Percentiles rank a stretch among this genome's conserved stretches.
Evolutionary conservation across 75 land plant species (phyloP).

Genomic region (Isoetes taiwanensis): DNA sequence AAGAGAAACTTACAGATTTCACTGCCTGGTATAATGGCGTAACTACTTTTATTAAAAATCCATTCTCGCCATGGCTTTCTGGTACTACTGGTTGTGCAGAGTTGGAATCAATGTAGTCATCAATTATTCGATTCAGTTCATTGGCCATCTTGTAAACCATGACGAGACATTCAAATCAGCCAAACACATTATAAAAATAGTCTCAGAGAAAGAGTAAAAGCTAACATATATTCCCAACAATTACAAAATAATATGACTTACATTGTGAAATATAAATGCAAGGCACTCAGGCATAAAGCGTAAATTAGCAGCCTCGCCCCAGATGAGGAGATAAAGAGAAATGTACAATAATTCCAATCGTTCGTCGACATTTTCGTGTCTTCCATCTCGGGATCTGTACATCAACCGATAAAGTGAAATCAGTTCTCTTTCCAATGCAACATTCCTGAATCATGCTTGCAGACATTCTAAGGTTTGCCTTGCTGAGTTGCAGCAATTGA

Average conservation of each 20-base stretch:
- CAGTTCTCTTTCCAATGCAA: too few relatives aligned
- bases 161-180: too few relatives aligned
- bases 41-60: constrained; percentile 42
- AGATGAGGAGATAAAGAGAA: constrained; percentile 64
- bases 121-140: constrained; percentile 55
- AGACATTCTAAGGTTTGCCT: too few relatives aligned
- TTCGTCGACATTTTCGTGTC: constrained; percentile 5
- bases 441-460: too few relatives aligned
- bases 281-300: constrained; percentile 75
- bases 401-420: background rate
- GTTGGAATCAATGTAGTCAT: constrained; percentile 39
- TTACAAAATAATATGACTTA: constrained; percentile 6
- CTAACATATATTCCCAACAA: background rate
- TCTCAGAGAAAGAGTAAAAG: background rate
- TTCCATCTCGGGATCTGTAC: constrained; percentile 1
- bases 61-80: constrained; percentile 37
- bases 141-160: constrained; percentile 38
- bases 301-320: constrained; percentile 90
- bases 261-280: constrained; percentile 68
- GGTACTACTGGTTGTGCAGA: constrained; percentile 38
- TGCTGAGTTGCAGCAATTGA: too few relatives aligned
- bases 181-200: too few relatives aligned
- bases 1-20: too few relatives aligned
- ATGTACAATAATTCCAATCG: constrained; percentile 62
- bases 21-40: constrained; percentile 57